phyloP scores from a whole-genome alignment of 208 protist genomes.

The Crithidia expoeki region DNA sequence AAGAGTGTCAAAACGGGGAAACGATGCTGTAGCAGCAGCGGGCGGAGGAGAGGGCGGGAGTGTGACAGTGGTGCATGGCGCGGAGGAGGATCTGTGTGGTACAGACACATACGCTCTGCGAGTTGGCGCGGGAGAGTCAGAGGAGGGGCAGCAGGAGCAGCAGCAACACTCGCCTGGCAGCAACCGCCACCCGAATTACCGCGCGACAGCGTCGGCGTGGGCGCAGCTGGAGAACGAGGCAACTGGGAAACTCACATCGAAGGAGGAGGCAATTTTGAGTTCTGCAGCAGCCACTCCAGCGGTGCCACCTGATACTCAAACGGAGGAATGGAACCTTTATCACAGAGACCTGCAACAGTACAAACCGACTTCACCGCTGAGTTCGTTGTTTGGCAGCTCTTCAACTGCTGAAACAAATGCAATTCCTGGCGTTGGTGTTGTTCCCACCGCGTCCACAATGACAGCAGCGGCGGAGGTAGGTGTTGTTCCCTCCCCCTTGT shows the following conservation, averaged over 20 bases:
- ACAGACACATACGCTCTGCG: not conserved
- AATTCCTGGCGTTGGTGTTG: not conserved
- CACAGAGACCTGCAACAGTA: not conserved
- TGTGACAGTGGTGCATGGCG: not conserved
- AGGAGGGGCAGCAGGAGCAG: not conserved
- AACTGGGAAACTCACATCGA: not conserved
- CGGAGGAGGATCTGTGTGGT: not conserved
- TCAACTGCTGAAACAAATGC: not conserved
- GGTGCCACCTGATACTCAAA: not conserved
- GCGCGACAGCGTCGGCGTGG: not conserved
- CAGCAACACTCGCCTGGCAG: not conserved
- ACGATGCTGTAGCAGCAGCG: not conserved
- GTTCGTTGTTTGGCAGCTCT: slow-evolving; percentile 4
- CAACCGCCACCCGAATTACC: not conserved
- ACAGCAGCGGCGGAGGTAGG: not conserved
- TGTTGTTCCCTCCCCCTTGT: not conserved
- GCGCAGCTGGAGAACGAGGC: not conserved
- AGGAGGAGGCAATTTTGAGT: not conserved
- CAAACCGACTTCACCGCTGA: not conserved
- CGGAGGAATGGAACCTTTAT: no score
- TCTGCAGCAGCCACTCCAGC: not conserved
- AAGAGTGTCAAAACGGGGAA: not conserved
- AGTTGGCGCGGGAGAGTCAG: not conserved
- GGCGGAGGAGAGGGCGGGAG: not conserved
- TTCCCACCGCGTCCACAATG: not conserved